Base-by-base conservation (phyloP, 2,329 filamentous ascomycete genomes). In the Colletotrichum coccodes region DNA sequence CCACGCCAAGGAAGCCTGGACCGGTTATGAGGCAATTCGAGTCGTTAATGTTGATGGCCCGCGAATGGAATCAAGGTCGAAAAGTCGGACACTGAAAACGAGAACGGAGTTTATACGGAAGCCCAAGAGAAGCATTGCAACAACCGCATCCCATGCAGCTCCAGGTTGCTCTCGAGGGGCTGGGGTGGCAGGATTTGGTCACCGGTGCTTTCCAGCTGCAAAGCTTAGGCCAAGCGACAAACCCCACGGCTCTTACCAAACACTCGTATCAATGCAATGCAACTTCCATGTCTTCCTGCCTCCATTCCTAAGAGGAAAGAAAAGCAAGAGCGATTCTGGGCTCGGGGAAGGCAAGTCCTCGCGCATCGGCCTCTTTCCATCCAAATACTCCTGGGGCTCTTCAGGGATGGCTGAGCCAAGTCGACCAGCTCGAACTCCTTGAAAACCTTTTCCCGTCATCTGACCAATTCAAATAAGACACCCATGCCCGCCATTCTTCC, bases 381-480 rank as follows among this genome's bases (percentile, higher is more conserved):
- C 18, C 47, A 11, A 32, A 16, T n/a, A 8, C n/a, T 47, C 14
- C 46, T 53, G 34, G 12, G 30, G 58, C 36, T 68, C 26, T 16
- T 26, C 65, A 64, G 36, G 60, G 46, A 47, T 68, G 47, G 53
- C 60, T 68, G 23, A 44, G 54, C 60, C 60, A 54, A 54, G 46
- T n/a, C 54, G 40, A 32, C 26, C 60, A 36, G 34, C 40, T 8
- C 38, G n/a, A 54, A 34, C 23, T 61, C 30, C 49, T 26, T 16
- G 46, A 42, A 54, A 65, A 54, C 40, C 8, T 36, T 34, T 47
- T 40, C 11, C 38, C 18, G 11, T 68, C 65, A 60, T 65, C 60
- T 68, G 61, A 65, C 54, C 65, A 34, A 58, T 46, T 47, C 16
- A 44, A 59, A 65, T 54, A 21, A 68, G 65, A 65, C 65, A 68